Evolutionary conservation across 2,329 filamentous ascomycete genomes (phyloP).

Genomic region (Xylariaceae sp.): DNA sequence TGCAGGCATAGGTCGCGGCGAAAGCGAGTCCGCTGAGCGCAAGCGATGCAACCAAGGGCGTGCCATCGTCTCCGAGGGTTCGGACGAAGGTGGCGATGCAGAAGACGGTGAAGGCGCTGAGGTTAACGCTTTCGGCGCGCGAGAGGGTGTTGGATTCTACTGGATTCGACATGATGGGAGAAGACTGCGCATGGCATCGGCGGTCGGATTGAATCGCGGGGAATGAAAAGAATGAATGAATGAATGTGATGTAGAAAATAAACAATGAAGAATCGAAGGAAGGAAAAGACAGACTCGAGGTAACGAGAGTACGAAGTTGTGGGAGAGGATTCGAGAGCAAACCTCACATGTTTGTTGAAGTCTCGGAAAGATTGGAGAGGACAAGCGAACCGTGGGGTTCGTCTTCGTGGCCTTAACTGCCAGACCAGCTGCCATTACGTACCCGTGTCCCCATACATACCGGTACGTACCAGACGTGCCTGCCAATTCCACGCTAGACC

Average conservation of each 20-base stretch:
- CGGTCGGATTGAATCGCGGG: not conserved
- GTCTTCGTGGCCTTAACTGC: not conserved
- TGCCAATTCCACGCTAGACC: no score
- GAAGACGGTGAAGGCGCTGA: constrained; percentile 59
- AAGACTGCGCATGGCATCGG: constrained; percentile 13
- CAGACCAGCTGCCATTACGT: not conserved
- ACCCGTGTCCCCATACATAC: not conserved
- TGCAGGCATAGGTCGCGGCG: constrained; percentile 73
- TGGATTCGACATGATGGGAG: constrained; percentile 25
- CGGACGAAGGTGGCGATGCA: constrained; percentile 72
- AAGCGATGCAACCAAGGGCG: constrained; percentile 81
- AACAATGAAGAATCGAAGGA: not conserved
- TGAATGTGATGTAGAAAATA: not conserved
- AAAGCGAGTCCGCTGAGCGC: constrained; percentile 85
- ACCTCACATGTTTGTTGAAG: not conserved
- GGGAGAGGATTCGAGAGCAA: not conserved
- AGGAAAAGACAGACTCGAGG: not conserved
- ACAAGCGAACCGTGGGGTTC: not conserved
- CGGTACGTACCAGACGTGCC: not conserved
- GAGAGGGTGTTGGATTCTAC: constrained; percentile 41
- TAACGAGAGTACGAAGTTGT: not conserved
- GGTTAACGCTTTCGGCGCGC: constrained; percentile 46
- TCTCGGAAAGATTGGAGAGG: not conserved
- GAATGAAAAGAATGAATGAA: not conserved
- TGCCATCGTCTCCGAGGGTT: constrained; percentile 73